Conservation (phyloP, 208 protist genomes). For the Leishmania gerbilli region DNA sequence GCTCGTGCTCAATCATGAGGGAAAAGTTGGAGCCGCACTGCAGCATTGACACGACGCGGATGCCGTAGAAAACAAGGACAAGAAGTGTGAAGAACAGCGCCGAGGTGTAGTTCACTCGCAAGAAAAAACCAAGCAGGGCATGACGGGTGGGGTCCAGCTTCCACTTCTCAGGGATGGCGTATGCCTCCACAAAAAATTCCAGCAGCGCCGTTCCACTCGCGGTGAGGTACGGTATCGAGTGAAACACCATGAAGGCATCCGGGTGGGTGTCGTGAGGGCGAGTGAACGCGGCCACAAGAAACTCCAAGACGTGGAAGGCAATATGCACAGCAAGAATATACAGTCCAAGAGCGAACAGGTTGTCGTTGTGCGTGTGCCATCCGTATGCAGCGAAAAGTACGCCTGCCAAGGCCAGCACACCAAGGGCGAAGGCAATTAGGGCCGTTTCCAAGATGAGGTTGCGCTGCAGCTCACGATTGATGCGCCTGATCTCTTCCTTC, state of each 20-base stretch:
- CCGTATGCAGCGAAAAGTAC: slow-evolving; percentile 45
- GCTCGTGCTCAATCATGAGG: slow-evolving; percentile 69
- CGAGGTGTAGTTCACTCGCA: slow-evolving; percentile 47
- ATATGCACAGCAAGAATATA: slow-evolving; percentile 67
- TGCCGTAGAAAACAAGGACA: slow-evolving; percentile 56
- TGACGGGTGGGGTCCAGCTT: slow-evolving; percentile 34
- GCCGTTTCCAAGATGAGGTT: slow-evolving; percentile 59
- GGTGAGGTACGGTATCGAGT: slow-evolving; percentile 65
- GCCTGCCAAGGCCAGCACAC: slow-evolving; percentile 32
- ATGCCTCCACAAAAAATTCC: slow-evolving; percentile 79
- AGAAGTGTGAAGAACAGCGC: slow-evolving; percentile 43
- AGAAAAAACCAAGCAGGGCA: slow-evolving; percentile 11
- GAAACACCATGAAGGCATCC: slow-evolving; percentile 83
- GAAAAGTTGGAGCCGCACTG: slow-evolving; percentile 89
- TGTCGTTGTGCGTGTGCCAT: slow-evolving; percentile 28
- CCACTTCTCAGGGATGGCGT: slow-evolving; percentile 58
- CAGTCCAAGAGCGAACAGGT: slow-evolving; percentile 52
- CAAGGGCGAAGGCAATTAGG: slow-evolving; percentile 63
- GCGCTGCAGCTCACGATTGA: slow-evolving; percentile 30
- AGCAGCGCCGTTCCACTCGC: slow-evolving; percentile 46
- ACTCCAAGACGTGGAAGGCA: slow-evolving; percentile 84
- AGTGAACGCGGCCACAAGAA: slow-evolving; percentile 46
- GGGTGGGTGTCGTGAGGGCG: slow-evolving; percentile 73
- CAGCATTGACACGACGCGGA: slow-evolving; percentile 81
- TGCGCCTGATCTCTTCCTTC: not conserved